Evolutionary conservation across 306 rosid species (phyloP).

Genomic region (Gastrolobium bilobum): DNA sequence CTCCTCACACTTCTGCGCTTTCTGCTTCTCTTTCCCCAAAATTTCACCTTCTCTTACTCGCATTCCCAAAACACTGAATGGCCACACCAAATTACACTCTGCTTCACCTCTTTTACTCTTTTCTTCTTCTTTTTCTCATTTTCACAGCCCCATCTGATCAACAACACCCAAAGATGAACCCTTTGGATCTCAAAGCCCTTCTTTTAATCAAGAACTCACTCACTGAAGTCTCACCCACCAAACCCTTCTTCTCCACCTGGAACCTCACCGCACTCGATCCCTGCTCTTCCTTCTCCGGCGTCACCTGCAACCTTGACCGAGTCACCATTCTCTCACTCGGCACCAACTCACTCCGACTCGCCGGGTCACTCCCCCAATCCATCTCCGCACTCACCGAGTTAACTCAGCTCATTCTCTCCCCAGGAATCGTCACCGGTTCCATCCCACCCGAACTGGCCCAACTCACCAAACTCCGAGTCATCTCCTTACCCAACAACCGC

Average conservation of each 20-base stretch:
- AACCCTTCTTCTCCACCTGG: slow-evolving; percentile 80
- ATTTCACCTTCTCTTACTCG: not conserved
- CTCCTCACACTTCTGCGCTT: not conserved
- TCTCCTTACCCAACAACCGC: slow-evolving; percentile 74
- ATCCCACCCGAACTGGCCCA: slow-evolving; percentile 65
- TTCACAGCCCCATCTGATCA: slow-evolving; percentile 37
- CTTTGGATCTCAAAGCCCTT: slow-evolving; percentile 69
- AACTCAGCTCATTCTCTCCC: slow-evolving; percentile 80
- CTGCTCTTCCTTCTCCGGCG: slow-evolving; percentile 79
- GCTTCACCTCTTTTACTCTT: not conserved
- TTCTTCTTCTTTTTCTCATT: slow-evolving; percentile 11
- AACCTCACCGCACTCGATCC: slow-evolving; percentile 73
- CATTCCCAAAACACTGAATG: slow-evolving; percentile 33
- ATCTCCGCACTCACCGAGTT: slow-evolving; percentile 66
- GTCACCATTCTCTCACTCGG: slow-evolving; percentile 77
- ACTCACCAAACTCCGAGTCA: slow-evolving; percentile 69
- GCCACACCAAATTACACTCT: not conserved
- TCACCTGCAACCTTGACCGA: slow-evolving; percentile 63
- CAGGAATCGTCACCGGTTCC: slow-evolving; percentile 82
- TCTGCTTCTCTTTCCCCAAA: too few species aligned
- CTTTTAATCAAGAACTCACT: slow-evolving; percentile 61
- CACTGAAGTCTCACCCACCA: slow-evolving; percentile 59
- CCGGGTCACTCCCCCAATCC: slow-evolving; percentile 66
- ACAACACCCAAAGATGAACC: slow-evolving; percentile 42
- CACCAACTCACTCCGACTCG: slow-evolving; percentile 57